Conservation (phyloP, 768 basidiomycete species). For the Lactarius pseudohatsudake region DNA sequence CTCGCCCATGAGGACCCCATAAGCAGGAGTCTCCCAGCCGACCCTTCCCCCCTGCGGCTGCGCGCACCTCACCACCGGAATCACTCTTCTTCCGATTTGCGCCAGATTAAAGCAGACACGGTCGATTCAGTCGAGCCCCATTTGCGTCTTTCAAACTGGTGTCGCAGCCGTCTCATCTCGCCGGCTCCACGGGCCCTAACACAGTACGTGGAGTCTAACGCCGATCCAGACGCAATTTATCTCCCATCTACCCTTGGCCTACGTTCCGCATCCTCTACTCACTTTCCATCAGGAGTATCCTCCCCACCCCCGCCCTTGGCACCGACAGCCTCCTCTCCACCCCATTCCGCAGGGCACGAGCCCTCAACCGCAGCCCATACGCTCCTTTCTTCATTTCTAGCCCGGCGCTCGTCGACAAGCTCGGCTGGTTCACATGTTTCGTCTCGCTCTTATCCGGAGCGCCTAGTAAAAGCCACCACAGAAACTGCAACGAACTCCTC, state of each 20-base stretch:
- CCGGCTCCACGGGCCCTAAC: constrained; percentile 76
- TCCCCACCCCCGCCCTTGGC: constrained; percentile 12
- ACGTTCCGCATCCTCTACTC: constrained; percentile 36
- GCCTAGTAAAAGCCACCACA: constrained; percentile 4
- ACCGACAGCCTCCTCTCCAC: constrained; percentile 3
- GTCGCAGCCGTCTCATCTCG: constrained; percentile 56
- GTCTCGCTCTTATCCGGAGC: constrained; percentile 9
- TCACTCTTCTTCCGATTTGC: constrained; percentile 24
- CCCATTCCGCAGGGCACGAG: constrained; percentile 13
- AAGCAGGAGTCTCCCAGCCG: constrained; percentile 37
- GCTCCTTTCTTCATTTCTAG: constrained; percentile 58
- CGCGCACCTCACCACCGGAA: constrained; percentile 12
- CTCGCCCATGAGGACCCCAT: constrained; percentile 23
- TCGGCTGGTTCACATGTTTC: constrained; percentile 13
- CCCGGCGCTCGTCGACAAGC: constrained; percentile 26
- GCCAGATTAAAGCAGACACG: neutral
- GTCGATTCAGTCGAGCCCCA: constrained; percentile 37
- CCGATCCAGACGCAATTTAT: constrained; percentile 51
- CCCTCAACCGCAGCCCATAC: constrained; percentile 56
- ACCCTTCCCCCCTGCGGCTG: constrained; percentile 22
- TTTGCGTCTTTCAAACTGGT: constrained; percentile 51
- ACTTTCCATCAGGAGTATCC: constrained; percentile 29
- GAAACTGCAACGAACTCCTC: constrained; percentile 6
- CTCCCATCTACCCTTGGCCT: constrained; percentile 74
- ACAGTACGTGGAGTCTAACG: constrained; percentile 62